Evolutionary conservation across 106 monocot species (phyloP), one percentile per base, ranked within the genome.

Genomic region (Dioscorea dumetorum): DNA sequence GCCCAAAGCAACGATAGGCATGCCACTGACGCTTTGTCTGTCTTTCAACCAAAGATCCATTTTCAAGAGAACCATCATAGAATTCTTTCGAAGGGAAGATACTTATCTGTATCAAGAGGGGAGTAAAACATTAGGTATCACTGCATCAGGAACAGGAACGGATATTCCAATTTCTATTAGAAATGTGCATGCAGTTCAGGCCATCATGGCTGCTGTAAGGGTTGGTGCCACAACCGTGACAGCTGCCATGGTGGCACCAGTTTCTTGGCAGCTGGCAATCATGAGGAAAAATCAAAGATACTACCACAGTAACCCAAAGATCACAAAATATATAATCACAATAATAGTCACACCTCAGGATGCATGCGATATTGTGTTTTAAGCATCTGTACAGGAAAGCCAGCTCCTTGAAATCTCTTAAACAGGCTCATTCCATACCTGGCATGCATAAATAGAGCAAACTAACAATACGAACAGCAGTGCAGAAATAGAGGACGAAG

Each of bases 281-380:
- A 41, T 8, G 41, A 41, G 41, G 41, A 5, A 41, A 5, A 1
- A 41, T 41, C 41, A 41, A 10, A 41, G 41, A 35, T 17, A 16
- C 22, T 21, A 58, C 14, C 6, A 9, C 9, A 4, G 59, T 5
- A 33, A 67, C 41, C 41, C 16, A 57, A 68, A 53, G 16, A 20
- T 57, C 15, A 69, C 6, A 57, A 53, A 23, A 15, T 4, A 24
- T 32, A 68, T 23, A 12, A 22, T 56, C 3, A 59, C 12, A 2
- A 11, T 0, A 34, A n/a, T 24, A 19, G 16, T 61, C 66, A 72
- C 14, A 93, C 93, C 90, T 90, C 87, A 67, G 99, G 99, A 76
- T 99, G 99, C 99, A 99, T 99, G 63, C 99, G 87, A 60, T 93
- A 99, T 59, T 99, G 99, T 13, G 83, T 85, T 74, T 81, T 99